Conservation (phyloP, 1,139 yeast species). For the Suzukiozyma palmioleophila region DNA sequence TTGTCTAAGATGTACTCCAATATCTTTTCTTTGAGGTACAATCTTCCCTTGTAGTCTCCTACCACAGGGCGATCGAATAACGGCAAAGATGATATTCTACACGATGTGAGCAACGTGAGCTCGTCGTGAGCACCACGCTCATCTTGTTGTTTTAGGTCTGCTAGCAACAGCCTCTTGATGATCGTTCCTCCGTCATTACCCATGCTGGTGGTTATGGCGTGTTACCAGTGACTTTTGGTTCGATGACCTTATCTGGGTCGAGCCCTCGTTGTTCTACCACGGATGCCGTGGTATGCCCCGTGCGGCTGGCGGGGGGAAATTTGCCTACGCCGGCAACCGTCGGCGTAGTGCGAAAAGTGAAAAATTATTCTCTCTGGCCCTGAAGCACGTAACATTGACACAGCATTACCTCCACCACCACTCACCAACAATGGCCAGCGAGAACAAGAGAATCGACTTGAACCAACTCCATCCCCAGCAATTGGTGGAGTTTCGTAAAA, state of each 20-base stretch:
- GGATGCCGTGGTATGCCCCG: no score
- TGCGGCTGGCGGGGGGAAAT: no score
- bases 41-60: slow-evolving; percentile 64
- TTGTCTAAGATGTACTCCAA: slow-evolving; percentile 51
- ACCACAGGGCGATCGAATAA: slow-evolving; percentile 44
- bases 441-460: slow-evolving; percentile 46
- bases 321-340: no score
- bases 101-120: slow-evolving; percentile 13
- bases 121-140: slow-evolving; percentile 29
- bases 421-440: slow-evolving; percentile 11
- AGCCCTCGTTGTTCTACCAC: no score
- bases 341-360: no score
- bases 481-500: slow-evolving; percentile 75
- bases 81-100: slow-evolving; percentile 28
- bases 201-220: slow-evolving; percentile 21
- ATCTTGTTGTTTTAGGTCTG: slow-evolving; percentile 11
- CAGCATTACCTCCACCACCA: no score
- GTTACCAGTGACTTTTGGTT: no score
- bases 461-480: slow-evolving; percentile 77
- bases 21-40: slow-evolving; percentile 68
- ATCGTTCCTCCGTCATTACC: slow-evolving; percentile 53
- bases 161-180: slow-evolving; percentile 30
- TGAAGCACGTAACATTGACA: no score
- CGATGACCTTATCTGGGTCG: no score
- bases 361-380: no score